Percentiles rank a stretch among this genome's conserved stretches.
Conservation (phyloP, 75 land plant genomes). For the Pseudotsuga menziesii region DNA sequence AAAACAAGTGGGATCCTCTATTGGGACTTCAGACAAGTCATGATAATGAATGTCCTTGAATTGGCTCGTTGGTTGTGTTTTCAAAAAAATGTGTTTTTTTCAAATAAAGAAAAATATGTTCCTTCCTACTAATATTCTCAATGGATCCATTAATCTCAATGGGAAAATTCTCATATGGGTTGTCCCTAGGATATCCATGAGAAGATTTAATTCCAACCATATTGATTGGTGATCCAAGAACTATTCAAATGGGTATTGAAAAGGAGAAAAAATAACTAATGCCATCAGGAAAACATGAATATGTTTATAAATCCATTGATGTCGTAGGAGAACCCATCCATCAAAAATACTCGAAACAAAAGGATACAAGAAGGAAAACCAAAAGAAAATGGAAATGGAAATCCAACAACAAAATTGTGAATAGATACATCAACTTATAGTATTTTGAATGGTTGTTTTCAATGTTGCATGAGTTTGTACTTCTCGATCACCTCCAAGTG, state of each 20-base stretch:
- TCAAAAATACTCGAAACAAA: neutral
- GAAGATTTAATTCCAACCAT: no score
- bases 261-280: neutral
- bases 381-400: neutral
- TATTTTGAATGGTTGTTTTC: neutral
- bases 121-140: constrained; percentile 15
- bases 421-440: neutral
- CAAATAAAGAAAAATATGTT: constrained; percentile 30
- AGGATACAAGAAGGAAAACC: neutral
- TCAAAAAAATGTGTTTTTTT: constrained; percentile 67
- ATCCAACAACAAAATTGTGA: neutral
- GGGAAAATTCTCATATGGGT: neutral
- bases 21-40: constrained; percentile 57
- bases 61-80: constrained; percentile 79
- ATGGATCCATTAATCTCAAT: constrained; percentile 7
- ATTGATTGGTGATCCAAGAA: neutral
- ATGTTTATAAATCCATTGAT: neutral
- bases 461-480: neutral
- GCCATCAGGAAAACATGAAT: neutral
- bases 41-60: constrained; percentile 49
- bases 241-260: neutral
- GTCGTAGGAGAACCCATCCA: neutral
- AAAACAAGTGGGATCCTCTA: constrained; percentile 51
- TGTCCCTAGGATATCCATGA: no score
- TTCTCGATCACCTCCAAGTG: neutral